Base-by-base conservation (phyloP, 2,329 filamentous ascomycete genomes). In the Botrytis fabae region DNA sequence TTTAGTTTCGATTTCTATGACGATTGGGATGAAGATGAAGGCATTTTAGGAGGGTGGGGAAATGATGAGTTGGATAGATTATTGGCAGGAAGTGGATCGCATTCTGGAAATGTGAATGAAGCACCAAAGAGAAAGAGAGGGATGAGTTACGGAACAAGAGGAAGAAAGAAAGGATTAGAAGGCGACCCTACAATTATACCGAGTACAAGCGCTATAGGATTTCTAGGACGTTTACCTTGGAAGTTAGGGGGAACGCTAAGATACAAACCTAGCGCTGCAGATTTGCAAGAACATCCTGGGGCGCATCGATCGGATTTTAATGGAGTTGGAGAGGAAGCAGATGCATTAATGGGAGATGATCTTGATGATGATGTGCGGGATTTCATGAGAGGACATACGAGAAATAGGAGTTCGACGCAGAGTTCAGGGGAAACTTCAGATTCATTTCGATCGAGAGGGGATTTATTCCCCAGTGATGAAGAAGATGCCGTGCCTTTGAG, bases 1-100 rank as follows among this genome's bases (percentile, higher is more conserved):
- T 89, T 92, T 78, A 95, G 89, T 79, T 98, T 98, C 81, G 95
- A 98, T 82, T 98, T 98, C 81, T 98, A 98, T 84, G 95, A 98
- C 82, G 95, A 98, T 82, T 98, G 95, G 95, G 94, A 97, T 71
- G 87, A 90, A 38, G 79, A 80, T 66, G 87, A 90, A 57, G 87
- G 90, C 0, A 82, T 95, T 65, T 84, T 95, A 70, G 91, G 87
- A 62, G 83, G 89, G 63, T 97, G 94, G 93, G 91, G 91, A 57
- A 90, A 88, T 77, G 94, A 97, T 79, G 94, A 97, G 80, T 90
- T 97, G 84, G 95, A 97, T 81, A 87, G 93, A 69, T 83, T 98
- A 75, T 84, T 97, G 69, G 93, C 91, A 18, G 91, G 92, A 9
- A 91, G 90, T 25, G 90, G 89, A 16, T 83, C 82, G 46, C 82